These are phyloP conservation scores for Dunaliella sp. DNA, from an alignment of 139 green algal species.

Conservation along the genomic window DNA sequence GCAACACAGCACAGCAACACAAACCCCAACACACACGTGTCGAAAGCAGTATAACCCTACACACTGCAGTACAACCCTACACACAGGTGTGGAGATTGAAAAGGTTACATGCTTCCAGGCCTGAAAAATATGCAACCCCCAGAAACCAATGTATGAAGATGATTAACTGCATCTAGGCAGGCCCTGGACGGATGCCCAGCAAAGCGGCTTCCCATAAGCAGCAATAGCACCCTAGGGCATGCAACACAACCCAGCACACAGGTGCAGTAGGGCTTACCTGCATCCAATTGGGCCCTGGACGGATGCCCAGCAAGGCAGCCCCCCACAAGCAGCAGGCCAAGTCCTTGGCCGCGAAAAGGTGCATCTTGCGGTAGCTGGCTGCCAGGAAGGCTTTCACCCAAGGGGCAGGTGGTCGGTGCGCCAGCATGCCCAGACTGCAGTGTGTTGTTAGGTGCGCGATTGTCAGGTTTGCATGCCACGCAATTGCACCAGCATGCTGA, in stretches of 20 bases:
- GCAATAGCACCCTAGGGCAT: neutral
- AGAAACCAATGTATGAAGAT: too few relatives aligned
- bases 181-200: neutral
- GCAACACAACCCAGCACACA: neutral
- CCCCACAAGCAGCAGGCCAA: neutral
- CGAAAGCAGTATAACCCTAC: too few relatives aligned
- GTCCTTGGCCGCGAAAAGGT: neutral
- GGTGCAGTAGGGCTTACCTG: neutral
- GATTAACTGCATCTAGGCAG: conserved; percentile 1
- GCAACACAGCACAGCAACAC: neutral
- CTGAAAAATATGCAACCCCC: too few relatives aligned
- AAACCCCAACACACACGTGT: neutral
- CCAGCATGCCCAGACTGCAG: neutral
- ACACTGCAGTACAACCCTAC: neutral
- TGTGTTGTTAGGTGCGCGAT: too few relatives aligned
- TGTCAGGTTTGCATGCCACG: too few relatives aligned
- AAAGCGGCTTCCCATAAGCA: neutral
- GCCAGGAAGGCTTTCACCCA: neutral
- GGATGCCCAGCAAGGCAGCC: neutral
- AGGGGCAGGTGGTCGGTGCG: neutral
- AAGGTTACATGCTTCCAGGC: too few relatives aligned
- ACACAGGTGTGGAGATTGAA: neutral
- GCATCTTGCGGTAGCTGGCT: neutral
- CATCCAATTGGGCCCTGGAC: neutral
- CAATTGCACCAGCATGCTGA: too few relatives aligned